Evolutionary conservation across 805 yeast genomes (phyloP).

Genomic region (Yarrowia sp.): DNA sequence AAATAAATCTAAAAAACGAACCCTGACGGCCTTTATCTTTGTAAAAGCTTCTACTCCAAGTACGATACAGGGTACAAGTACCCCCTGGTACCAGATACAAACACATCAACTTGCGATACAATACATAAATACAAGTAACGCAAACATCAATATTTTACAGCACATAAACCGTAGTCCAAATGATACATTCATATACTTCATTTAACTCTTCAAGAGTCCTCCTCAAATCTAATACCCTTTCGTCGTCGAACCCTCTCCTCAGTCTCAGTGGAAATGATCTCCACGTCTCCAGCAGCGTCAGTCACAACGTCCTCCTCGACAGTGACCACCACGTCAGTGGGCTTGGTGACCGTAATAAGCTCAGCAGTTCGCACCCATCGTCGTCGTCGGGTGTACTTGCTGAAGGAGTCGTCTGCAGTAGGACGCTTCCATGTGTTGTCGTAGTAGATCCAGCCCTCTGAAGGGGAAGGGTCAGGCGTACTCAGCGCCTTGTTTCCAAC

Average conservation of each 20-base stretch:
- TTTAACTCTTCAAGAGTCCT: neutral
- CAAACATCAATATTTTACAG: too few species aligned
- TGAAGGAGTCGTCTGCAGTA: conserved; percentile 77
- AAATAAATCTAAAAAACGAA: conserved; percentile 1
- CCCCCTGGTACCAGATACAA: too few species aligned
- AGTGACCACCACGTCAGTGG: conserved; percentile 13
- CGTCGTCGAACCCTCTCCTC: conserved; percentile 26
- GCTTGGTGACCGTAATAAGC: conserved; percentile 27
- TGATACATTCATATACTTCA: neutral
- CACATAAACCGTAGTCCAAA: neutral
- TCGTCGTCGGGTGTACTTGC: conserved; percentile 89
- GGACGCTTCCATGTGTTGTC: conserved; percentile 96
- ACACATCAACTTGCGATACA: too few species aligned
- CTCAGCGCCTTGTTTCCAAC: conserved; percentile 49
- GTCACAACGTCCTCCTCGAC: neutral
- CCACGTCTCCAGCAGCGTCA: conserved; percentile 18
- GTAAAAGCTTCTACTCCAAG: too few species aligned
- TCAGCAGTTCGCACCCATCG: conserved; percentile 92
- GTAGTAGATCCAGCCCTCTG: conserved; percentile 83
- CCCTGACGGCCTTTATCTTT: too few species aligned
- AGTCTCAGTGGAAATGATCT: neutral
- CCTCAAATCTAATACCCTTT: conserved; percentile 31
- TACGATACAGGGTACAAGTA: neutral
- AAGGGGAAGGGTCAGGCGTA: conserved; percentile 55
- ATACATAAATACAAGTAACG: too few species aligned